Percentiles rank a stretch among this genome's conserved stretches.
Evolutionary conservation across 139 green algal genomes (phyloP).

Genomic region (Trebouxia sp.): DNA sequence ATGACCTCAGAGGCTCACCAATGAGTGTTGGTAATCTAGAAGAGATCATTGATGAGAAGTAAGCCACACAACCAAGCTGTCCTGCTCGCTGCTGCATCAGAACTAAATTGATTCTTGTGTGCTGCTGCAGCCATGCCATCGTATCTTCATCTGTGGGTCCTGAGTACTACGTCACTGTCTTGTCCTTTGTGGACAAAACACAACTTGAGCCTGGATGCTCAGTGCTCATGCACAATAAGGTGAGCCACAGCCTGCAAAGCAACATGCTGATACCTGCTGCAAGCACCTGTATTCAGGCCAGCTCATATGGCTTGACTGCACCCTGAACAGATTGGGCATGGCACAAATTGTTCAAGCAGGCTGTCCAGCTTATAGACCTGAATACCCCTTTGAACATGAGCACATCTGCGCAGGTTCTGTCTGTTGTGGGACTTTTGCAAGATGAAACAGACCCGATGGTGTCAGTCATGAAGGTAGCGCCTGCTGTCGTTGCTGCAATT

Average conservation of each 20-base stretch:
- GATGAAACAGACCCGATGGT: constrained; percentile 99
- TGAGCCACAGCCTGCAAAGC: constrained; percentile 21
- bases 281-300: not conserved
- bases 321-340: too few relatives aligned
- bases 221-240: constrained; percentile 98
- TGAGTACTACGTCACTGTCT: constrained; percentile 98
- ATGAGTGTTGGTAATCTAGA: constrained; percentile 95
- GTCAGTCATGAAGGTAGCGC: constrained; percentile 95
- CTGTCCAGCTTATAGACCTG: not conserved
- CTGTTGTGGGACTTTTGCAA: constrained; percentile 94
- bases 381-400: not conserved
- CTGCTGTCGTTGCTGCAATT: not conserved
- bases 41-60: constrained; percentile 99
- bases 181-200: constrained; percentile 98
- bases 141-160: constrained; percentile 92
- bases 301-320: too few relatives aligned
- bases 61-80: constrained; percentile 34
- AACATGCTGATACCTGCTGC: not conserved
- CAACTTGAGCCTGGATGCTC: constrained; percentile 98
- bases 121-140: constrained; percentile 85
- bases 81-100: not conserved
- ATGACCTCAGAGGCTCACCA: constrained; percentile 93
- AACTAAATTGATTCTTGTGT: not conserved
- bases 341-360: too few relatives aligned
- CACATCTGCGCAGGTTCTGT: constrained; percentile 66